A percentile compares a stretch with the other conserved stretches of the same genome.
Evolutionary conservation across 257 asterid species (phyloP).

Genomic region (Gynochthodes officinalis): DNA sequence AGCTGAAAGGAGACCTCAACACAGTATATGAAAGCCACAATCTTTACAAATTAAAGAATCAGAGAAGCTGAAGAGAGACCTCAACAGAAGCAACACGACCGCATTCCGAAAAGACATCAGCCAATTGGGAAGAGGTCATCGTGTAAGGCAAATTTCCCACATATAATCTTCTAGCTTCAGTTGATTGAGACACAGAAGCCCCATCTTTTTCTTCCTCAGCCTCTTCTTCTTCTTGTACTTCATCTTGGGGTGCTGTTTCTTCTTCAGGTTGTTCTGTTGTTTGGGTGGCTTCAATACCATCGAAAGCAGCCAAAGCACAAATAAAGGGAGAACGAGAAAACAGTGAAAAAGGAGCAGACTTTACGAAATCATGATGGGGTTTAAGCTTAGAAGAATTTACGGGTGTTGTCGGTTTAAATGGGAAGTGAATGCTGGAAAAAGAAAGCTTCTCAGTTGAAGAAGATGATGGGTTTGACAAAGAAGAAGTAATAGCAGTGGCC

Average conservation of each 20-base stretch:
- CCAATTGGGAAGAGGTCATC: conserved; percentile 63
- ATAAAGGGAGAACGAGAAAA: conserved; percentile 16
- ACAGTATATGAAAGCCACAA: too few species aligned
- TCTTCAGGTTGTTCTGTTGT: conserved; percentile 6
- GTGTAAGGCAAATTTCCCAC: conserved; percentile 92
- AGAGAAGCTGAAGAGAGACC: conserved; percentile 33
- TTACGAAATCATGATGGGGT: neutral
- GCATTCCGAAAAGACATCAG: conserved; percentile 80
- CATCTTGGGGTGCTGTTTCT: conserved; percentile 14
- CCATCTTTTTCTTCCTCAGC: conserved; percentile 30
- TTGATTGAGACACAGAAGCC: conserved; percentile 30
- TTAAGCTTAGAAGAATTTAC: conserved; percentile 6
- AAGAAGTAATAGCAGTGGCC: conserved; percentile 31
- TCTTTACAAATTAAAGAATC: neutral
- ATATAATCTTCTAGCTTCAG: conserved; percentile 63
- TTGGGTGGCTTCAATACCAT: conserved; percentile 34
- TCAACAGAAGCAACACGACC: conserved; percentile 73
- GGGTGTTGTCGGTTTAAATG: conserved; percentile 12
- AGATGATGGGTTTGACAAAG: conserved; percentile 20
- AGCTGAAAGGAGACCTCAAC: conserved; percentile 50
- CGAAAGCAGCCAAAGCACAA: conserved; percentile 32
- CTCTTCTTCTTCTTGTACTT: conserved; percentile 31
- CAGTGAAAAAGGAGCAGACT: conserved; percentile 1
- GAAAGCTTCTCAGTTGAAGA: conserved; percentile 20
- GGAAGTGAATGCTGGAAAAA: conserved; percentile 15